These are phyloP conservation scores for Daldinia grandis DNA, from an alignment of 495 filamentous ascomycete genomes.

Conservation along the genomic window DNA sequence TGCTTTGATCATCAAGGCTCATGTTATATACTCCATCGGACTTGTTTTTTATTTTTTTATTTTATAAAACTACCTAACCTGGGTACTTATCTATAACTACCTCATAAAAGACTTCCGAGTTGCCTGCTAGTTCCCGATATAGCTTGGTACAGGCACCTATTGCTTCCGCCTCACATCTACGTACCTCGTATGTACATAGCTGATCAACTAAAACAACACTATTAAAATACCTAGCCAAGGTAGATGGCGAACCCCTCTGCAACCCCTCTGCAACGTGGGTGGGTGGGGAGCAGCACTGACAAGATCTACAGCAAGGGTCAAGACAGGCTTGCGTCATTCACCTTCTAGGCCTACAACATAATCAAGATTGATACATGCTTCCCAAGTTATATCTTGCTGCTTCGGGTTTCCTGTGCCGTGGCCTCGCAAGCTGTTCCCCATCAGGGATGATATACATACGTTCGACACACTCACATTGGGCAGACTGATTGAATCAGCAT, in stretches of 20 bases:
- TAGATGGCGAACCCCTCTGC: background rate
- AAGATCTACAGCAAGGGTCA: constrained; percentile 31
- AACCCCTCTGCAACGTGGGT: constrained; percentile 21
- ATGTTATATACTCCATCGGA: constrained; percentile 1
- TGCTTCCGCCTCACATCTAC: background rate
- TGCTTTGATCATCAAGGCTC: constrained; percentile 2
- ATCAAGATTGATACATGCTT: constrained; percentile 20
- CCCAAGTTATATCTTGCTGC: background rate
- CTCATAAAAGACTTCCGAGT: background rate
- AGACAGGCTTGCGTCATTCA: constrained; percentile 29
- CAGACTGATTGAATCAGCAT: too few species aligned
- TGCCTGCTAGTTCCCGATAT: background rate
- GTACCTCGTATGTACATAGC: background rate
- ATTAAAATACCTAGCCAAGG: constrained; percentile 23
- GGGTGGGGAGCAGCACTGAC: constrained; percentile 27
- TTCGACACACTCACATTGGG: too few species aligned
- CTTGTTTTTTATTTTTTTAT: too few species aligned
- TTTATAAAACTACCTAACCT: background rate
- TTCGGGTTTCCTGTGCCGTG: constrained; percentile 1
- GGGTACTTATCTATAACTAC: background rate
- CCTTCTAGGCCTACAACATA: constrained; percentile 17
- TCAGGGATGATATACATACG: background rate
- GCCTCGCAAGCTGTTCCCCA: constrained; percentile 14
- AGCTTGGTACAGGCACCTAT: background rate
- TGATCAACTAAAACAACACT: constrained; percentile 2